These are phyloP conservation scores for Solanum lycopersicoides DNA, from an alignment of 257 asterid species.

Conservation along the genomic window DNA sequence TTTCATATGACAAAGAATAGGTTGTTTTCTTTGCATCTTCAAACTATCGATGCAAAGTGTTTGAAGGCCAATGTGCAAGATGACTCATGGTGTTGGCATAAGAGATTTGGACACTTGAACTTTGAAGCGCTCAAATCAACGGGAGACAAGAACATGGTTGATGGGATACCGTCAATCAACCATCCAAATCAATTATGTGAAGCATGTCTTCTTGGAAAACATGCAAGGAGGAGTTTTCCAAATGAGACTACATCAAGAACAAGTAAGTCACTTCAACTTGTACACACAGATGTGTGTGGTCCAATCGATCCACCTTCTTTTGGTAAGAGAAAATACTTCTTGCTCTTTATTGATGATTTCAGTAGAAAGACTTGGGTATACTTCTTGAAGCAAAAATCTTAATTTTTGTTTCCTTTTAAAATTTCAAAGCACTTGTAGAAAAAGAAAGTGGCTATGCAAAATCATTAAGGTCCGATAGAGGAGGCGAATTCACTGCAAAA, in stretches of 20 bases:
- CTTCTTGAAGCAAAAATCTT: background rate
- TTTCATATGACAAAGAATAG: no score
- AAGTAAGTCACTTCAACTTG: background rate
- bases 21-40: no score
- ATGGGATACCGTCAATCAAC: background rate
- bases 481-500: background rate
- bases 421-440: background rate
- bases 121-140: background rate
- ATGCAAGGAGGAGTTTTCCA: background rate
- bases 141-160: background rate
- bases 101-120: background rate
- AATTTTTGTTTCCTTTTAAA: background rate
- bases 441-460: background rate
- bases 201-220: background rate
- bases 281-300: background rate
- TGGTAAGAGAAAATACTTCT: background rate
- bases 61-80: no score
- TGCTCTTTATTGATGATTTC: background rate
- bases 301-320: background rate
- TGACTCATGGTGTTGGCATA: background rate
- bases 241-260: background rate
- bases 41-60: no score
- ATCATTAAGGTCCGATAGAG: background rate
- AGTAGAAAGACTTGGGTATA: background rate
- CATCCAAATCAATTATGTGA: background rate